These are phyloP conservation scores for Phyllosticta citriasiana DNA, from an alignment of 2,329 filamentous ascomycete species.

Conservation along the genomic window DNA sequence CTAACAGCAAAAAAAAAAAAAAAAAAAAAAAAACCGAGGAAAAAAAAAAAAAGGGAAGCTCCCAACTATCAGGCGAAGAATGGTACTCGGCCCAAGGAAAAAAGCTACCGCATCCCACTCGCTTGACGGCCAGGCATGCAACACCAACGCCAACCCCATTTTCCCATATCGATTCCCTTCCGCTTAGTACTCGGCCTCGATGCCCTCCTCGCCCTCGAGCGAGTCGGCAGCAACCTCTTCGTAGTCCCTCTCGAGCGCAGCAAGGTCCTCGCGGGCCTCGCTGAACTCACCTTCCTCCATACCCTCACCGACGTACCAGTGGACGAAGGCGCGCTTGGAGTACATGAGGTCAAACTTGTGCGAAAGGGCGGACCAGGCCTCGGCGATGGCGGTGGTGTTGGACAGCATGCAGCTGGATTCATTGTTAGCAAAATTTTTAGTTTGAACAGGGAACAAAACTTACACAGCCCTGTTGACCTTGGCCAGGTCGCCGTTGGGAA, in stretches of 20 bases:
- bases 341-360: constrained; percentile 73
- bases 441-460: not conserved
- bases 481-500: constrained; percentile 93
- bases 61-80: constrained; percentile 8
- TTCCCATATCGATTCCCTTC: not conserved
- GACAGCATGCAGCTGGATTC: constrained; percentile 50
- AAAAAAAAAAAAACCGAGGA: not conserved
- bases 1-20: not conserved
- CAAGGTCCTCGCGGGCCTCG: constrained; percentile 76
- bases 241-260: constrained; percentile 77
- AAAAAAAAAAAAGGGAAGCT: not conserved
- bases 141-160: not conserved
- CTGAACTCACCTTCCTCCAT: constrained; percentile 91
- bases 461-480: constrained; percentile 93
- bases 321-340: constrained; percentile 66
- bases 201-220: constrained; percentile 45
- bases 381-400: constrained; percentile 65
- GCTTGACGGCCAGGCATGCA: not conserved
- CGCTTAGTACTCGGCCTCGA: constrained; percentile 39
- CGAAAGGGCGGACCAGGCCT: constrained; percentile 63
- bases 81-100: constrained; percentile 5
- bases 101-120: not conserved
- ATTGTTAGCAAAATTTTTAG: not conserved
- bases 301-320: constrained; percentile 79
- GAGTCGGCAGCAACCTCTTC: constrained; percentile 69